A percentile compares a stretch with the other conserved stretches of the same genome.
phyloP scores from a whole-genome alignment of 345 rosid species.

The Lumnitzera littorea region DNA sequence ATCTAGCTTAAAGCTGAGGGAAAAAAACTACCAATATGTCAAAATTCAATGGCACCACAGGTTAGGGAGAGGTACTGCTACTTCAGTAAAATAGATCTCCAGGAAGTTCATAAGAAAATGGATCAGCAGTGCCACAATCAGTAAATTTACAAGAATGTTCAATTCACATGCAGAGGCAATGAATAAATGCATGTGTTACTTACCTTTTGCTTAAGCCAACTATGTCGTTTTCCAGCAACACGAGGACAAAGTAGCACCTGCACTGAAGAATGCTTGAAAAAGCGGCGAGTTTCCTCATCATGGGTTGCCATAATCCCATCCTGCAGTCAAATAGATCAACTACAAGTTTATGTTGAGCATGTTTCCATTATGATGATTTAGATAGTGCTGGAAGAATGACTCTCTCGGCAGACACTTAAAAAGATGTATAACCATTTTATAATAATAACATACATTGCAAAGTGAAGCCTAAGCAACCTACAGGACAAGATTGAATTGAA shows the following conservation, averaged over 20 bases:
- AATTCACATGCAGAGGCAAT: too few species aligned
- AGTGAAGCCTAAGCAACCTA: background rate
- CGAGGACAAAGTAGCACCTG: slow-evolving; percentile 92
- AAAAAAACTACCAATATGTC: too few species aligned
- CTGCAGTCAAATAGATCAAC: slow-evolving; percentile 29
- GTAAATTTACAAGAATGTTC: too few species aligned
- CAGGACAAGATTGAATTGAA: too few species aligned
- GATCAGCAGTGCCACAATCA: too few species aligned
- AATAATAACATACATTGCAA: background rate
- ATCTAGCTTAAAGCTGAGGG: too few species aligned
- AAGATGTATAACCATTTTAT: background rate
- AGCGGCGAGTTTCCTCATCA: slow-evolving; percentile 94
- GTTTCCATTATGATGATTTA: slow-evolving; percentile 1
- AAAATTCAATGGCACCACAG: too few species aligned
- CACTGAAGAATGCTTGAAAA: slow-evolving; percentile 90
- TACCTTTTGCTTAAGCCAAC: slow-evolving; percentile 90
- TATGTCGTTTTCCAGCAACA: slow-evolving; percentile 83
- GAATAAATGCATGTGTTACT: background rate
- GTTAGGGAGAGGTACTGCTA: too few species aligned
- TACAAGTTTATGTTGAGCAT: background rate
- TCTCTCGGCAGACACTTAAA: too few species aligned
- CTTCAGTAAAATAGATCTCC: too few species aligned
- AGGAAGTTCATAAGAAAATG: too few species aligned
- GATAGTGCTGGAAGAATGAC: background rate
- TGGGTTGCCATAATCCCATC: slow-evolving; percentile 96